Conservation (phyloP, 768 basidiomycete genomes). For the Tricholoma bakamatsutake region DNA sequence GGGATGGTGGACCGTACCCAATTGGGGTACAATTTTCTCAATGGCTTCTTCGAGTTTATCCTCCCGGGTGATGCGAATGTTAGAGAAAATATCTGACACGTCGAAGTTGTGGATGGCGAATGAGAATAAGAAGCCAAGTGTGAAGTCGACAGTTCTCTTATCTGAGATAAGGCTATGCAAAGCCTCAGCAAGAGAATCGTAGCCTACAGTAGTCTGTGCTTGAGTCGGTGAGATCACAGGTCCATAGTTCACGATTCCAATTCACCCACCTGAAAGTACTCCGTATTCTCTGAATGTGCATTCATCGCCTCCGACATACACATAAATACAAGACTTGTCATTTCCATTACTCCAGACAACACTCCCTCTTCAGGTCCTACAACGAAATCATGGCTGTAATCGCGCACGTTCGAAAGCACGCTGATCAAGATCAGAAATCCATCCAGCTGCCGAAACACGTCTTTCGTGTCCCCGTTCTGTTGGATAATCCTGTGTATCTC, state of each 20-base stretch:
- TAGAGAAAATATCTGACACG: slow-evolving; percentile 47
- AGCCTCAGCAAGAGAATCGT: slow-evolving; percentile 55
- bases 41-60: slow-evolving; percentile 39
- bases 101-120: slow-evolving; percentile 64
- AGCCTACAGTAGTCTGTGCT: slow-evolving; percentile 54
- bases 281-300: slow-evolving; percentile 46
- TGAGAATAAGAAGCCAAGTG: slow-evolving; percentile 62
- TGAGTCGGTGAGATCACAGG: slow-evolving; percentile 1
- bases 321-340: slow-evolving; percentile 54
- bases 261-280: slow-evolving; percentile 60
- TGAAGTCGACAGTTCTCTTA: slow-evolving; percentile 41
- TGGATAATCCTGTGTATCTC: slow-evolving; percentile 66
- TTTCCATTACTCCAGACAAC: slow-evolving; percentile 39
- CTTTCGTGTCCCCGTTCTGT: slow-evolving; percentile 60
- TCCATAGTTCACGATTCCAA: not conserved
- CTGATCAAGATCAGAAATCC: slow-evolving; percentile 75
- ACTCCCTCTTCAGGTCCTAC: slow-evolving; percentile 33
- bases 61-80: slow-evolving; percentile 28
- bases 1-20: slow-evolving; percentile 51
- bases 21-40: slow-evolving; percentile 34
- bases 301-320: slow-evolving; percentile 61
- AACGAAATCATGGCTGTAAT: slow-evolving; percentile 23
- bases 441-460: slow-evolving; percentile 76
- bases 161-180: slow-evolving; percentile 46
- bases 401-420: slow-evolving; percentile 55